These are phyloP conservation scores for Rhizoctonia solani DNA, from an alignment of 1,284 basidiomycete species.

Conservation along the genomic window DNA sequence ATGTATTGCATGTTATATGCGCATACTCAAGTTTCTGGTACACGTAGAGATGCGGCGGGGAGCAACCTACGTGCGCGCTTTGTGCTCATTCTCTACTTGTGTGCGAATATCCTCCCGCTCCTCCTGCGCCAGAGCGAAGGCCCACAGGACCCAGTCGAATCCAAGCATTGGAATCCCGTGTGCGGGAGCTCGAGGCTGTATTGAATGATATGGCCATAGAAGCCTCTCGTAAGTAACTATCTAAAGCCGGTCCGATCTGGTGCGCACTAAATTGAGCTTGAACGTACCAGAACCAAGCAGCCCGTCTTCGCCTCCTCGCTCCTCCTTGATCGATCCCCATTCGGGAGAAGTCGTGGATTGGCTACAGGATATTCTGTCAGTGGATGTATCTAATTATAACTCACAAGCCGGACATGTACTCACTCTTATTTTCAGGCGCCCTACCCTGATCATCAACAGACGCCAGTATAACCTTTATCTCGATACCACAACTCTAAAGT, in stretches of 20 bases:
- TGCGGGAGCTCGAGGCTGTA: slow-evolving; percentile 8
- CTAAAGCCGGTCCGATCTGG: no score
- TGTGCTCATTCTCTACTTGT: slow-evolving; percentile 3
- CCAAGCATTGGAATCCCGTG: neutral
- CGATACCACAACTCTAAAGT: neutral
- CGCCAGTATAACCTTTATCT: slow-evolving; percentile 9
- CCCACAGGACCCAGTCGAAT: neutral
- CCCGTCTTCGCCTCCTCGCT: no score
- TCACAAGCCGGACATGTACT: neutral
- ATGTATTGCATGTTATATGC: neutral
- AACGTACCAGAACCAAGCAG: no score
- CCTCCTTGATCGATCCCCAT: slow-evolving; percentile 10
- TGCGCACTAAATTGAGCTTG: no score
- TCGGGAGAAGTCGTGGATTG: slow-evolving; percentile 3
- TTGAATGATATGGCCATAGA: no score
- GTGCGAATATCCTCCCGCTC: slow-evolving; percentile 5
- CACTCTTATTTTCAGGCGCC: neutral
- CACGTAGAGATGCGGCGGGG: slow-evolving; percentile 3
- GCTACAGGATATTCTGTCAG: slow-evolving; percentile 22
- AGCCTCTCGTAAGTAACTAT: no score
- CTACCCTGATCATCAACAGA: slow-evolving; percentile 5
- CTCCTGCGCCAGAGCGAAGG: neutral
- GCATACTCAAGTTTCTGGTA: neutral
- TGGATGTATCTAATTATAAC: no score
- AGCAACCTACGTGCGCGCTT: neutral